Evolutionary conservation across 2,329 filamentous ascomycete genomes (phyloP), one percentile per base, ranked within the genome.

Genomic region (Beauveria scarabaeidicola): DNA sequence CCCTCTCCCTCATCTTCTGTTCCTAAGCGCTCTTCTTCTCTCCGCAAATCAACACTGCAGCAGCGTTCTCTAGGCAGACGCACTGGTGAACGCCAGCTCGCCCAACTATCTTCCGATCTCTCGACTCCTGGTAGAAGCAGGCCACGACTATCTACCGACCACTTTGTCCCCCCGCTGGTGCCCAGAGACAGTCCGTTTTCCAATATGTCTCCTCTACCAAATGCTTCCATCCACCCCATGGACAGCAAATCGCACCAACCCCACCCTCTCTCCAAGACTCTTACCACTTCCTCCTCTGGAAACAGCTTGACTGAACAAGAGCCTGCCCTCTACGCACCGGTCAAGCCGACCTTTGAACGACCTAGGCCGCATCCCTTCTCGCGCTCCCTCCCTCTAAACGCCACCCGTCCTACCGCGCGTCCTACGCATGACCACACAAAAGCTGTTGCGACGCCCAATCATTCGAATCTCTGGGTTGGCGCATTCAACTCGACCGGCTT

Each of bases 401-500:
- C 73, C 13, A 73, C 69, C n/a, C 64, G 73, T 52, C 73, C 73
- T 29, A 68, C 67, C 1, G 63, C 65, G 13, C 69, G 70, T 15
- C 55, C 69, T 19, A 36, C 59, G 19, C 66, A 68, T 55, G 73
- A 74, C 19, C 65, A 69, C 25, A 66, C 63, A 46, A 69, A 66
- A 58, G 64, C 65, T 13, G 65, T 73, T 53, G 71, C 66, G 60
- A 65, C 88, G 80, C 44, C 89, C 78, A 70, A 65, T 53, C 71
- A 69, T 9, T 64, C 67, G 1, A 67, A 69, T 8, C 91, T 92
- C 23, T 81, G 89, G 59, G 87, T 89, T 36, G 86, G 89, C 44
- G 91, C 91, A 7, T 97, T 97, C 74, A 91, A 91, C 79, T 97
- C 94, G 1, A 97, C 94, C 0, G 92, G 93, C 1, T 78, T 99